These are phyloP conservation scores for Talaromyces stipitatus DNA, from an alignment of 495 filamentous ascomycete species.

Conservation along the genomic window DNA sequence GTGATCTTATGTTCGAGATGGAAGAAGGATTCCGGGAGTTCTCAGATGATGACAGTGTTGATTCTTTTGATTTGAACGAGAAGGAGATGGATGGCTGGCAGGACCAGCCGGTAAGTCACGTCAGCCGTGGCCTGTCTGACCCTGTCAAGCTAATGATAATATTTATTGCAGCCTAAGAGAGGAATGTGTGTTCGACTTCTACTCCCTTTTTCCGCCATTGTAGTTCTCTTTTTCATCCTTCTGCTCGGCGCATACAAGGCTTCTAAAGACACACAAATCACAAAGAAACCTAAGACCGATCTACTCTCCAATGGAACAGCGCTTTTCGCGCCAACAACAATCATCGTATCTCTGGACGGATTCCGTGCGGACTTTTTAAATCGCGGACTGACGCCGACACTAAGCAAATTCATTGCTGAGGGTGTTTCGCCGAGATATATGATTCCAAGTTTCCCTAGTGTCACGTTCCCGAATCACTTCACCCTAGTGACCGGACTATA, in stretches of 20 bases:
- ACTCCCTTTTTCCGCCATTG: constrained; percentile 29
- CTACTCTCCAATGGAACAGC: constrained; percentile 61
- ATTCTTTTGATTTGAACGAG: constrained; percentile 36
- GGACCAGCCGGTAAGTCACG: constrained; percentile 1
- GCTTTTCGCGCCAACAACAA: constrained; percentile 81
- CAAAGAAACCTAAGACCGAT: constrained; percentile 9
- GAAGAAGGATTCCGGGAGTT: constrained; percentile 70
- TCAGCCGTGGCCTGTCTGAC: not conserved
- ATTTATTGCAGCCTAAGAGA: constrained; percentile 2
- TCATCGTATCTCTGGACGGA: constrained; percentile 90
- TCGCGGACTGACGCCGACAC: constrained; percentile 71
- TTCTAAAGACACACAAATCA: constrained; percentile 28
- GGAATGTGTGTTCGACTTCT: constrained; percentile 7
- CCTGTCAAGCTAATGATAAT: not conserved
- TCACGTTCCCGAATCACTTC: constrained; percentile 98
- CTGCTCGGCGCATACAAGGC: constrained; percentile 48
- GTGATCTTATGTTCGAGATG: constrained; percentile 81
- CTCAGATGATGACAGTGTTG: constrained; percentile 4
- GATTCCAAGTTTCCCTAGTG: constrained; percentile 86
- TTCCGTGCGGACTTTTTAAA: constrained; percentile 94
- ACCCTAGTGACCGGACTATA: constrained; percentile 89
- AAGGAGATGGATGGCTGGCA: constrained; percentile 7
- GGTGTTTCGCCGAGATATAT: constrained; percentile 89
- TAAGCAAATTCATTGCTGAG: constrained; percentile 69
- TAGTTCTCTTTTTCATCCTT: constrained; percentile 45